phyloP scores from a whole-genome alignment of 306 rosid species.

The Corylus heterophylla region DNA sequence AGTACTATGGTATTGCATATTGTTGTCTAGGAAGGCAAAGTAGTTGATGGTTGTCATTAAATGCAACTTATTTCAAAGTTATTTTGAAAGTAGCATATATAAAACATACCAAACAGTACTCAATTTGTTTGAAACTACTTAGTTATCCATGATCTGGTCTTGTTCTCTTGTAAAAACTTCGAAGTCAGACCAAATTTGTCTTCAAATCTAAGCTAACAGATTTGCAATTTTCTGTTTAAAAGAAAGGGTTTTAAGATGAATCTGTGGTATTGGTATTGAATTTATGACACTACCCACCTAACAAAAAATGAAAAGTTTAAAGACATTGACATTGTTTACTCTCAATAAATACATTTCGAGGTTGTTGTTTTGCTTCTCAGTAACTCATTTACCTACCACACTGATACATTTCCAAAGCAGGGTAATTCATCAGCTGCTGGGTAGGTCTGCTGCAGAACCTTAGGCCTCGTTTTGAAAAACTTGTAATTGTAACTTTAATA shows the following conservation, averaged over 20 bases:
- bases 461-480: not conserved
- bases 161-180: no score
- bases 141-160: no score
- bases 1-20: not conserved
- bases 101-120: not conserved
- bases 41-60: not conserved
- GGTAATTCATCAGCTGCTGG: not conserved
- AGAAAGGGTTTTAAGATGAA: not conserved
- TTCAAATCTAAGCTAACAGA: no score
- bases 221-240: no score
- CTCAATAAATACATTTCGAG: conserved; percentile 11
- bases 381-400: conserved; percentile 9
- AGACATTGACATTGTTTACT: not conserved
- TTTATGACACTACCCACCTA: conserved; percentile 23
- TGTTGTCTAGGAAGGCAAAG: not conserved
- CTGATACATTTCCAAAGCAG: not conserved
- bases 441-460: not conserved
- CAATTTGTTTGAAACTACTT: not conserved
- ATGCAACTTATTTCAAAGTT: no score
- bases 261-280: conserved; percentile 16
- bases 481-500: not conserved
- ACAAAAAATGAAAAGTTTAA: not conserved
- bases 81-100: not conserved
- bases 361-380: not conserved
- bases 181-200: no score